phyloP scores from a whole-genome alignment of 768 basidiomycete species.

The Lentinula aciculospora region DNA sequence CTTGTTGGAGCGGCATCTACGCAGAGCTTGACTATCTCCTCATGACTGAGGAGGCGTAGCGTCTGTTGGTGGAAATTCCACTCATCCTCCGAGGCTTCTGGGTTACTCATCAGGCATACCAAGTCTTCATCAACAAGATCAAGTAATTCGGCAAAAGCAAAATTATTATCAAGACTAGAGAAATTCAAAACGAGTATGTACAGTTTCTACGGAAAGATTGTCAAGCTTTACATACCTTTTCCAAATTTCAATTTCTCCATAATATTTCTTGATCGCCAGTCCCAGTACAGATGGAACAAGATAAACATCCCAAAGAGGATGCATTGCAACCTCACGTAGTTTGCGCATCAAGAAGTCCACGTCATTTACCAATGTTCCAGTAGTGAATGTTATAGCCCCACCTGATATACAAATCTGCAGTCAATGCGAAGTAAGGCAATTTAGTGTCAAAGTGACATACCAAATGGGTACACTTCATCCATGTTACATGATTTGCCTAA shows the following conservation, averaged over 20 bases:
- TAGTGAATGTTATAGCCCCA: background rate
- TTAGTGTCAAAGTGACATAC: background rate
- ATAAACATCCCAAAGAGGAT: slow-evolving; percentile 3
- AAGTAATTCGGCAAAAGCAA: background rate
- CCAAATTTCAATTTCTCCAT: background rate
- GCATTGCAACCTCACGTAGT: background rate
- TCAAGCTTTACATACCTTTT: background rate
- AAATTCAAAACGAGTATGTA: background rate
- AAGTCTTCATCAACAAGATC: background rate
- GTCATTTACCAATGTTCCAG: background rate
- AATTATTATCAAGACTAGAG: background rate
- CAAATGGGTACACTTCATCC: background rate
- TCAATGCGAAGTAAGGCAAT: background rate
- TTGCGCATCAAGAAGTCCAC: background rate
- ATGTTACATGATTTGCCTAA: background rate
- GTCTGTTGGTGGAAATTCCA: background rate
- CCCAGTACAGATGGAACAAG: background rate
- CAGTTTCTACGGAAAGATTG: background rate
- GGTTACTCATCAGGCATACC: background rate
- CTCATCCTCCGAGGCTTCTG: background rate
- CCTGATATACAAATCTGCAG: background rate
- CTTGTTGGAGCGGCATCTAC: slow-evolving; percentile 31
- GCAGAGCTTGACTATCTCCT: slow-evolving; percentile 39
- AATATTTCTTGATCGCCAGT: background rate
- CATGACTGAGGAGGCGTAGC: slow-evolving; percentile 21